Conservation (phyloP, 2,329 filamentous ascomycete genomes). For the Fusarium sublunatum region DNA sequence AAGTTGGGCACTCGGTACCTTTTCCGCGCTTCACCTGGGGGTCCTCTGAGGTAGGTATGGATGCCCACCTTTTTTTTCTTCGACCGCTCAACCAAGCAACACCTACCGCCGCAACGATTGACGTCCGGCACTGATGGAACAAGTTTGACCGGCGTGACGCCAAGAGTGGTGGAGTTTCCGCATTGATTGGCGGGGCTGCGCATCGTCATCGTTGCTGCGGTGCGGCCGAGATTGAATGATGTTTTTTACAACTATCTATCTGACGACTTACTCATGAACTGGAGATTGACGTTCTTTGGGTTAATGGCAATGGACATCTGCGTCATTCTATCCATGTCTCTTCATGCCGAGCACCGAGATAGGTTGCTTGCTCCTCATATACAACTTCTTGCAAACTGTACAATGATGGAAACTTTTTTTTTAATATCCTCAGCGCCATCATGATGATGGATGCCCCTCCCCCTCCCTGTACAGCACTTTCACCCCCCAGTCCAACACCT, state of each 20-base stretch:
- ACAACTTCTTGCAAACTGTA: background rate
- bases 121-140: constrained; percentile 14
- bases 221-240: constrained; percentile 32
- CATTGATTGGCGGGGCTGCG: constrained; percentile 44
- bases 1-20: constrained; percentile 40
- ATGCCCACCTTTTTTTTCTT: constrained; percentile 29
- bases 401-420: constrained; percentile 19
- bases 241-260: constrained; percentile 12
- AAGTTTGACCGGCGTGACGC: constrained; percentile 39
- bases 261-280: background rate
- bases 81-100: constrained; percentile 33
- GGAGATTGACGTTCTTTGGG: background rate
- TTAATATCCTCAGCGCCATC: constrained; percentile 26
- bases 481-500: constrained; percentile 9
- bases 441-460: constrained; percentile 44
- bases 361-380: constrained; percentile 1
- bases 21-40: constrained; percentile 22
- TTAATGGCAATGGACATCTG: constrained; percentile 10
- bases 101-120: constrained; percentile 13
- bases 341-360: background rate
- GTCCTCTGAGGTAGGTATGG: background rate
- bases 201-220: constrained; percentile 47
- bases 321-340: constrained; percentile 1
- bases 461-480: constrained; percentile 9
- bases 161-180: constrained; percentile 44